A percentile compares a stretch with the other conserved stretches of the same genome.
Evolutionary conservation across 2,329 filamentous ascomycete genomes (phyloP).

Genomic region (Botrytis sinoallii): DNA sequence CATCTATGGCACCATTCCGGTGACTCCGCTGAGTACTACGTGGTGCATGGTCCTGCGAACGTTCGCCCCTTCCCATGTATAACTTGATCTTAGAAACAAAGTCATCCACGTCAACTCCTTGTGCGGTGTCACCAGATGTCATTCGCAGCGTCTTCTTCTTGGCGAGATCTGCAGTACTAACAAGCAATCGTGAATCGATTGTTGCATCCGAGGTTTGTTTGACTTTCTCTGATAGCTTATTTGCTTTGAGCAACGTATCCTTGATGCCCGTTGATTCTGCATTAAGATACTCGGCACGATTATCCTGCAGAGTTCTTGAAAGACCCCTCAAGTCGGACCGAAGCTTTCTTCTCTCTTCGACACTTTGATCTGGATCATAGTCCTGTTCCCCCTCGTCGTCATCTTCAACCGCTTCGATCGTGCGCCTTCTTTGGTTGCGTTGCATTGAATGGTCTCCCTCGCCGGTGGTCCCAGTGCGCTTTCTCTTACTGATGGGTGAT

Average conservation of each 20-base stretch:
- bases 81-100: conserved; percentile 86
- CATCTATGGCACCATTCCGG: conserved; percentile 36
- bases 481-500: conserved; percentile 28
- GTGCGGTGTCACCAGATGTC: conserved; percentile 66
- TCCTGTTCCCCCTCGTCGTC: conserved; percentile 42
- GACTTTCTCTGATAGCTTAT: conserved; percentile 63
- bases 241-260: conserved; percentile 63
- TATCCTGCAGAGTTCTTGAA: conserved; percentile 58
- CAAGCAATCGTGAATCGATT: conserved; percentile 82
- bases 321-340: conserved; percentile 69
- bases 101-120: conserved; percentile 83
- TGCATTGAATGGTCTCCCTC: conserved; percentile 26
- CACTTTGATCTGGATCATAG: conserved; percentile 82
- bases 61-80: conserved; percentile 71
- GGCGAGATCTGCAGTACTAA: conserved; percentile 75
- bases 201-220: conserved; percentile 89
- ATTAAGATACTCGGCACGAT: conserved; percentile 67
- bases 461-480: conserved; percentile 26
- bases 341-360: conserved; percentile 67
- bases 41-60: conserved; percentile 51
- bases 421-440: conserved; percentile 32
- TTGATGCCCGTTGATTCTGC: conserved; percentile 62
- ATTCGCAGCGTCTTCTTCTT: conserved; percentile 75
- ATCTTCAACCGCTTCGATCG: conserved; percentile 35
- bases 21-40: conserved; percentile 39